Base-by-base conservation (phyloP, 1,284 basidiomycete genomes). In the Ganoderma leucocontextum region DNA sequence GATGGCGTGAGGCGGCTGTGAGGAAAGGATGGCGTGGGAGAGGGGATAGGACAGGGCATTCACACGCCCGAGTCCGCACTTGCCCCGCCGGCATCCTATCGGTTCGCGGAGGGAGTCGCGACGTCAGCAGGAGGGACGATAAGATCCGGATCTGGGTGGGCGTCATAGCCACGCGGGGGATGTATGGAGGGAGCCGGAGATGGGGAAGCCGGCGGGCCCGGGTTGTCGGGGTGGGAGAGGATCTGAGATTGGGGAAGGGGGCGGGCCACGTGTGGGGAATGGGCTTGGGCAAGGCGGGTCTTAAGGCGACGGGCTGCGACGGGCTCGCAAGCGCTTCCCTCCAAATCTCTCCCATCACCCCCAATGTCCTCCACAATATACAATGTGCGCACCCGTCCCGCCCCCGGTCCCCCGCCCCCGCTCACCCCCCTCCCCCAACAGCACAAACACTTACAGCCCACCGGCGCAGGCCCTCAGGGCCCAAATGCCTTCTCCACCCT, bases 391-490 rank as follows among this genome's bases (percentile, higher is more conserved):
- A 59, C 49, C 60, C 60, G 60, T 47, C 68, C 63, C 47, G 25
- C 36, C 39, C 63, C 55, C 19, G 36, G 55, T 47, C 36, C 60
- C 60, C 35, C 22, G 8, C 25, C 29, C 65, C 60, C 7, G 42
- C 68, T 59, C 63, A 42, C 67, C 62, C 42, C 60, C 42, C 67
- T 59, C 53, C 55, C 61, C 6, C 44, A 44, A 61, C 80, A 92
- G 90, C 91, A 92, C 75, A 87, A 91, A 75, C 86, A 85, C 70
- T 83, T 92, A 25, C 90, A 89, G 78, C 89, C 87, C 7, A 86
- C 85, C 9, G 88, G 77, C 77, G 85, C 79, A 53, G 83, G 78
- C 12, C 76, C 82, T 74, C 85, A 81, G 79, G 83, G 80, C 73
- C 49, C 62, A 82, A 82, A 59, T 75, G 75, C 70, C 82, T 78